phyloP scores from a whole-genome alignment of 2,329 filamentous ascomycete species.

The Fusarium keratoplasticum region DNA sequence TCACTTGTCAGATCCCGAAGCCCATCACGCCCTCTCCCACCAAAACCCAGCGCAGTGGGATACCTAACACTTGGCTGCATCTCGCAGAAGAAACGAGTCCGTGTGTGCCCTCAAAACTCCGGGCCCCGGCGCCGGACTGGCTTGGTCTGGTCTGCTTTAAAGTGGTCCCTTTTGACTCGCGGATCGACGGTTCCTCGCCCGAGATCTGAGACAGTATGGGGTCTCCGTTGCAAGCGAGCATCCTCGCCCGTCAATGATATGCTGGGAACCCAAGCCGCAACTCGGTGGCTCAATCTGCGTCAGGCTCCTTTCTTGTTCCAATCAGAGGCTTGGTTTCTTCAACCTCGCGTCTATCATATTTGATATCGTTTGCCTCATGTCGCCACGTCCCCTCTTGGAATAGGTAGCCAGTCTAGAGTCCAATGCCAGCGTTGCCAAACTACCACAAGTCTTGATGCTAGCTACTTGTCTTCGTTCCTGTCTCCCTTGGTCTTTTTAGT shows the following conservation, averaged over 20 bases:
- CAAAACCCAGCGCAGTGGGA: constrained; percentile 25
- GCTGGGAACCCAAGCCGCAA: constrained; percentile 2
- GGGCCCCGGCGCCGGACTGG: neutral
- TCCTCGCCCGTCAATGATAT: constrained; percentile 21
- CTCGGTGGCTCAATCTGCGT: constrained; percentile 1
- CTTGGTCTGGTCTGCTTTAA: neutral
- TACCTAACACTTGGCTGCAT: constrained; percentile 8
- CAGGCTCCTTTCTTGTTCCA: neutral
- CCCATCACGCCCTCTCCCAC: constrained; percentile 3
- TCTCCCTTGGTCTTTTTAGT: neutral
- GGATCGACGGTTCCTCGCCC: constrained; percentile 27
- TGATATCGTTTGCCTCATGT: constrained; percentile 17
- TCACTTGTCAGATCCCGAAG: constrained; percentile 34
- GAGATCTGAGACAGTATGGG: constrained; percentile 39
- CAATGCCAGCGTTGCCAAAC: neutral
- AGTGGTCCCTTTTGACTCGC: constrained; percentile 13
- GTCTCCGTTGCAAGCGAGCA: neutral
- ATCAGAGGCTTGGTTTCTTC: neutral
- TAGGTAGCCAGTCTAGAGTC: neutral
- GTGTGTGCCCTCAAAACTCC: neutral
- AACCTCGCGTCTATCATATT: constrained; percentile 16
- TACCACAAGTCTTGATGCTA: neutral
- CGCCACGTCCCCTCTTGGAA: constrained; percentile 9
- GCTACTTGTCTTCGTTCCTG: neutral
- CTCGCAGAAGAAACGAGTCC: constrained; percentile 21